phyloP scores from a whole-genome alignment of 805 yeast species.

The Crinitomyces ghanaensis region DNA sequence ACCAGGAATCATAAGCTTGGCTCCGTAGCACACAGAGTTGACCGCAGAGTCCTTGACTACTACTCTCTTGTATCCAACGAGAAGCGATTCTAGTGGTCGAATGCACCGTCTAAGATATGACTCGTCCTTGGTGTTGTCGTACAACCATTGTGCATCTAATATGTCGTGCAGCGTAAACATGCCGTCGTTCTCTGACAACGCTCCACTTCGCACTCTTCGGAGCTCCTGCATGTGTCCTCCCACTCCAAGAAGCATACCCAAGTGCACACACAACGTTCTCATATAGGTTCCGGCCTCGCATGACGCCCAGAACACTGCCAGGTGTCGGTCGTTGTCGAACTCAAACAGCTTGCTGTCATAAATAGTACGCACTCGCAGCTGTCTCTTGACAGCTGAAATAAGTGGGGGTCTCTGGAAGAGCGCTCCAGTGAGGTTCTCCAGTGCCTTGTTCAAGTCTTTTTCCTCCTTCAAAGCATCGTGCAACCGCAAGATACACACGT shows the following conservation, averaged over 20 bases:
- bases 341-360: constrained; percentile 93
- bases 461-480: constrained; percentile 89
- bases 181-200: constrained; percentile 78
- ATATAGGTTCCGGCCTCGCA: constrained; percentile 99
- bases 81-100: constrained; percentile 87
- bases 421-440: constrained; percentile 97
- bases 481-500: constrained; percentile 92
- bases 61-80: constrained; percentile 91
- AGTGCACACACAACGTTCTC: constrained; percentile 98
- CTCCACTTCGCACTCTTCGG: constrained; percentile 98
- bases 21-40: constrained; percentile 97
- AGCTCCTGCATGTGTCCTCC: constrained; percentile 99
- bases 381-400: constrained; percentile 98
- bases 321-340: constrained; percentile 91
- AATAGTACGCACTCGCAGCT: constrained; percentile 94
- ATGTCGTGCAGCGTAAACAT: constrained; percentile 95
- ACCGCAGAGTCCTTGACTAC: constrained; percentile 94
- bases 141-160: constrained; percentile 95
- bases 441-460: constrained; percentile 72
- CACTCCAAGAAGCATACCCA: constrained; percentile 96
- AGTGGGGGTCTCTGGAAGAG: constrained; percentile 98
- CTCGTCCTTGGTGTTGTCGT: constrained; percentile 96
- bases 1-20: constrained; percentile 98
- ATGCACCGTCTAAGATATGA: constrained; percentile 86
- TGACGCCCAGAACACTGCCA: constrained; percentile 98